These are phyloP conservation scores for Physocladia obscura DNA, from an alignment of 192 early-diverging fungal species.

Conservation along the genomic window DNA sequence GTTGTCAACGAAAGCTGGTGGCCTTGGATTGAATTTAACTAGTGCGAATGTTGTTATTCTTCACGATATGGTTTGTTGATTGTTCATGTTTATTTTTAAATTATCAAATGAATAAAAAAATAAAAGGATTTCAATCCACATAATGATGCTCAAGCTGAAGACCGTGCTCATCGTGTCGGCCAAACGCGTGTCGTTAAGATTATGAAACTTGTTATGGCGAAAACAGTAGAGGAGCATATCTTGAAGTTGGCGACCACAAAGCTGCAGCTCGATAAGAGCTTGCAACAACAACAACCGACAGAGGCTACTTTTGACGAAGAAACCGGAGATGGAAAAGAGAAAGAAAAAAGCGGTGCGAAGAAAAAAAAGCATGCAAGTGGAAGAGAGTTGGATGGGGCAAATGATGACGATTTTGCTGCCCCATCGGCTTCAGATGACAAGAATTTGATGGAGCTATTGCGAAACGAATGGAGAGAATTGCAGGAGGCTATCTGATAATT, in stretches of 20 bases:
- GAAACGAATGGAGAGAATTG: constrained; percentile 18
- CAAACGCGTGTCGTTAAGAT: constrained; percentile 80
- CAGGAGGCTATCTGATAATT: neutral
- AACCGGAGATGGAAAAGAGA: neutral
- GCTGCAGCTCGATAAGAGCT: constrained; percentile 57
- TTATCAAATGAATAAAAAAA: neutral
- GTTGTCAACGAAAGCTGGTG: constrained; percentile 94
- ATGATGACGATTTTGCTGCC: neutral
- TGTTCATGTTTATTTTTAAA: neutral
- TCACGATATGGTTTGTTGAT: constrained; percentile 55
- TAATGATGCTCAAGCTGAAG: constrained; percentile 68
- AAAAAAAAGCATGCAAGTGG: neutral
- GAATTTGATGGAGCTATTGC: constrained; percentile 19
- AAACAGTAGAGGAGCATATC: constrained; percentile 74
- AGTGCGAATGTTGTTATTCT: constrained; percentile 94
- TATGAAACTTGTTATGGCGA: constrained; percentile 64
- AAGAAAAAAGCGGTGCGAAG: neutral
- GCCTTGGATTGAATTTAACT: constrained; percentile 93
- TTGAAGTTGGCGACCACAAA: constrained; percentile 58
- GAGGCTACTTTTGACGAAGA: constrained; percentile 10
- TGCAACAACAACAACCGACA: constrained; percentile 25
- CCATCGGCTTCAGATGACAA: constrained; percentile 14
- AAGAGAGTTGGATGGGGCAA: neutral
- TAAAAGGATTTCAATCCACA: constrained; percentile 84
- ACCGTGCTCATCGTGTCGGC: constrained; percentile 80